Conservation (phyloP, 1,284 basidiomycete species). For the Apiotrichum sp. region DNA sequence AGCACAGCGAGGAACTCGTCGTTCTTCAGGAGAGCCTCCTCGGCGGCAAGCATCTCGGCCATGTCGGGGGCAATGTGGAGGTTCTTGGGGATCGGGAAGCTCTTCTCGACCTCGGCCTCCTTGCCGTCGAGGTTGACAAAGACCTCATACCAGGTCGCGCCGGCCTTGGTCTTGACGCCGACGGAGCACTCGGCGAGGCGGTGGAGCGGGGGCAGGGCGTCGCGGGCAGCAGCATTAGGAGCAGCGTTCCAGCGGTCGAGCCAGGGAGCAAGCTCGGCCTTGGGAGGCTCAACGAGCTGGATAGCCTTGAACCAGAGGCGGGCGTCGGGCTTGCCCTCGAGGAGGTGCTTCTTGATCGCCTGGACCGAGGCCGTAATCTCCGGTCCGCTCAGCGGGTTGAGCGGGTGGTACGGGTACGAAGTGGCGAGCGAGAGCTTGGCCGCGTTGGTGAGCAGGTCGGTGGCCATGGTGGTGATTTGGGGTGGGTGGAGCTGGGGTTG, state of each 20-base stretch:
- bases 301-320: conserved; percentile 33
- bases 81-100: conserved; percentile 4
- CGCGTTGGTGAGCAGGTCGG: background rate
- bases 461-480: background rate
- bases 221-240: background rate
- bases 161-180: conserved; percentile 14
- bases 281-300: conserved; percentile 29
- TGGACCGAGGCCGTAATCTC: conserved; percentile 36
- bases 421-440: background rate
- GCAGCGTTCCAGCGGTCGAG: conserved; percentile 18
- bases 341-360: conserved; percentile 8
- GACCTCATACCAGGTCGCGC: conserved; percentile 16
- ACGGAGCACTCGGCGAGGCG: conserved; percentile 18
- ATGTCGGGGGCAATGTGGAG: conserved; percentile 26
- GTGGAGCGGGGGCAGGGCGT: conserved; percentile 5
- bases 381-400: conserved; percentile 42
- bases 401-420: conserved; percentile 35
- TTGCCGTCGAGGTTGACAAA: conserved; percentile 9
- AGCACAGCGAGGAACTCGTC: conserved; percentile 25
- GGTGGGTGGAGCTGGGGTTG: too few relatives aligned
- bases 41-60: conserved; percentile 30
- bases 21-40: conserved; percentile 25
- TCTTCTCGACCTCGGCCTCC: conserved; percentile 3
- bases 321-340: background rate
- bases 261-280: conserved; percentile 27